Conservation (phyloP, 164 flowering plant species). For the Saururus chinensis region DNA sequence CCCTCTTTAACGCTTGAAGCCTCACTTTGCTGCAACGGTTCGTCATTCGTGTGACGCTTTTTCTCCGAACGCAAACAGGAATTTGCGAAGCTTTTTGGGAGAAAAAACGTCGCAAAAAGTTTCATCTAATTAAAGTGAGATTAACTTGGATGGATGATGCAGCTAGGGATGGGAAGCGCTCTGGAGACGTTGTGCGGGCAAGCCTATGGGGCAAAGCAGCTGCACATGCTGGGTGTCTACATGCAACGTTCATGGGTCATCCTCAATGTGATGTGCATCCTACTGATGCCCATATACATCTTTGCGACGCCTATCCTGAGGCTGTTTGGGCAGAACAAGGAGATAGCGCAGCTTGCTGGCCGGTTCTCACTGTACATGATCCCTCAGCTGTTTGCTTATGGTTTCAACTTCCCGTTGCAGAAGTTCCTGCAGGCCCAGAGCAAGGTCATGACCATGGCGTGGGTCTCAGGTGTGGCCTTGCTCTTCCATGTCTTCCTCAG, state of each 20-base stretch:
- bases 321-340: slow-evolving; percentile 24
- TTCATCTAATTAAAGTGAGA: no score
- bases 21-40: no score
- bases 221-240: slow-evolving; percentile 35
- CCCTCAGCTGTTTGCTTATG: slow-evolving; percentile 32
- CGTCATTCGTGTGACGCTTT: no score
- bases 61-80: no score
- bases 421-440: slow-evolving; percentile 41
- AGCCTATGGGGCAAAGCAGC: slow-evolving; percentile 37
- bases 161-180: slow-evolving; percentile 72
- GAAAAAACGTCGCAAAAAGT: no score
- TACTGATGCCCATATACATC: slow-evolving; percentile 22
- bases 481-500: slow-evolving; percentile 25
- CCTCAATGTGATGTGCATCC: slow-evolving; percentile 14
- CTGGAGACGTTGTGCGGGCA: slow-evolving; percentile 36
- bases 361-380: slow-evolving; percentile 27
- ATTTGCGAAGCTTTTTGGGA: no score
- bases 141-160: background rate
- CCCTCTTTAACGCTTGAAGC: no score
- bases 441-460: slow-evolving; percentile 33
- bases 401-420: slow-evolving; percentile 27
- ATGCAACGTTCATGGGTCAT: slow-evolving; percentile 46
- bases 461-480: slow-evolving; percentile 26
- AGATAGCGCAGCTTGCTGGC: slow-evolving; percentile 28
- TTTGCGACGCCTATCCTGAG: slow-evolving; percentile 21